phyloP scores from a whole-genome alignment of 23 red algal genomes.

The Rhodosorus marinus region DNA sequence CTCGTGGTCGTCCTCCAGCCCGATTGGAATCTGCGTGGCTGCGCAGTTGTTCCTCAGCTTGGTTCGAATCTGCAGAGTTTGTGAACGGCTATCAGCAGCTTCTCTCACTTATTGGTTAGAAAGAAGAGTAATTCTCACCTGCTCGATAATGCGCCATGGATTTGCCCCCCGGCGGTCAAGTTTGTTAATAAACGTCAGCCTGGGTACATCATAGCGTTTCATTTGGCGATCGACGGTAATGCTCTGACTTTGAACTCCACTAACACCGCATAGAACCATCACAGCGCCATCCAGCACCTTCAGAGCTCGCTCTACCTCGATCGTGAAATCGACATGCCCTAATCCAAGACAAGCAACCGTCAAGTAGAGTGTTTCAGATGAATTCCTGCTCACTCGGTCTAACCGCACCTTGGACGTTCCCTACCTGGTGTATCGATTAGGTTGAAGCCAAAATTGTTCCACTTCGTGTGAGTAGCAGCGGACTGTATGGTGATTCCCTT shows the following conservation, averaged over 20 bases:
- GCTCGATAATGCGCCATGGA: conserved; percentile 53
- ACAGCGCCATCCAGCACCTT: conserved; percentile 90
- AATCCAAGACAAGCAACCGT: background rate
- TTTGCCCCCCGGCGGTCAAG: conserved; percentile 71
- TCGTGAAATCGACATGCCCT: conserved; percentile 56
- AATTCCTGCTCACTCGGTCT: too few species aligned
- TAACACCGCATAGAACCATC: conserved; percentile 80
- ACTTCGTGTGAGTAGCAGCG: conserved; percentile 67
- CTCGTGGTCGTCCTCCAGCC: conserved; percentile 45
- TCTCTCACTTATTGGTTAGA: background rate
- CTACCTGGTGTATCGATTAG: conserved; percentile 98
- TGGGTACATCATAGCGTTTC: conserved; percentile 87
- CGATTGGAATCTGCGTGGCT: conserved; percentile 70
- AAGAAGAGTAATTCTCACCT: too few species aligned
- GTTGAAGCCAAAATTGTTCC: conserved; percentile 61
- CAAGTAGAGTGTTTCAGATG: conserved; percentile 4
- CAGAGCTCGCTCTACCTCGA: conserved; percentile 92
- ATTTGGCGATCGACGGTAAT: conserved; percentile 98
- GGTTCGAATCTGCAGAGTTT: too few species aligned
- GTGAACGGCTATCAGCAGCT: background rate
- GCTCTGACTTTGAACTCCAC: conserved; percentile 86
- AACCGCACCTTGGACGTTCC: too few species aligned
- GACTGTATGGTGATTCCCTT: conserved; percentile 95
- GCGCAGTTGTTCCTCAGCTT: conserved; percentile 66
- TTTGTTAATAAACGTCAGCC: conserved; percentile 97